Evolutionary conservation across 1,284 basidiomycete species (phyloP).

Genomic region (Puccinia sorghi): DNA sequence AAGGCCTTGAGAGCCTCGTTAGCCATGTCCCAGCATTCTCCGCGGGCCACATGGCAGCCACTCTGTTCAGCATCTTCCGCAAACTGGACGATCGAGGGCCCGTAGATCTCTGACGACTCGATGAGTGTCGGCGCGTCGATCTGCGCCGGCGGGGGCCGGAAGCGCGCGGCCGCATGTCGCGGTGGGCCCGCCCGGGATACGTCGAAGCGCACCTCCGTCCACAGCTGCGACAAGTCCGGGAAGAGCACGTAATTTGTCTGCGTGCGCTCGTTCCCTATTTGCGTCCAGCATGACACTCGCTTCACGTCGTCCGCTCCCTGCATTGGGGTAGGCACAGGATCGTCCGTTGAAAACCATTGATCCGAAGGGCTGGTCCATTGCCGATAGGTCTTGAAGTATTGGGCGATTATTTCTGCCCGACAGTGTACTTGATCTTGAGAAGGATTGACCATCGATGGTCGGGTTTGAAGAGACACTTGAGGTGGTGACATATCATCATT

Average conservation of each 20-base stretch:
- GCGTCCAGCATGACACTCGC: conserved; percentile 32
- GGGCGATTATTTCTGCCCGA: neutral
- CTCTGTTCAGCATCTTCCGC: conserved; percentile 62
- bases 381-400: conserved; percentile 24
- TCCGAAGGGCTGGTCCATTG: conserved; percentile 10
- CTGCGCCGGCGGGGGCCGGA: conserved; percentile 60
- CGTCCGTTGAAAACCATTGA: conserved; percentile 32
- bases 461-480: conserved; percentile 28
- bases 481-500: neutral
- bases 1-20: conserved; percentile 63
- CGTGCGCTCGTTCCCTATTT: conserved; percentile 58
- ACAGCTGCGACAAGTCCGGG: conserved; percentile 63
- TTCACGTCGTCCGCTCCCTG: conserved; percentile 19
- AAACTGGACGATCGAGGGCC: conserved; percentile 63
- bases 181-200: conserved; percentile 53
- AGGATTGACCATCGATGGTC: neutral
- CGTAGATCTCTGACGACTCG: conserved; percentile 63
- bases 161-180: conserved; percentile 59
- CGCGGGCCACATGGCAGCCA: conserved; percentile 62
- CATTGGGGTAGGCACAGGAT: conserved; percentile 28
- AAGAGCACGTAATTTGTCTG: conserved; percentile 61
- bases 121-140: conserved; percentile 59
- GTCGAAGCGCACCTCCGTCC: conserved; percentile 61
- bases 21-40: conserved; percentile 68
- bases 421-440: neutral